Conservation (phyloP, 2,329 filamentous ascomycete genomes). For the Rosellinia necatrix region DNA sequence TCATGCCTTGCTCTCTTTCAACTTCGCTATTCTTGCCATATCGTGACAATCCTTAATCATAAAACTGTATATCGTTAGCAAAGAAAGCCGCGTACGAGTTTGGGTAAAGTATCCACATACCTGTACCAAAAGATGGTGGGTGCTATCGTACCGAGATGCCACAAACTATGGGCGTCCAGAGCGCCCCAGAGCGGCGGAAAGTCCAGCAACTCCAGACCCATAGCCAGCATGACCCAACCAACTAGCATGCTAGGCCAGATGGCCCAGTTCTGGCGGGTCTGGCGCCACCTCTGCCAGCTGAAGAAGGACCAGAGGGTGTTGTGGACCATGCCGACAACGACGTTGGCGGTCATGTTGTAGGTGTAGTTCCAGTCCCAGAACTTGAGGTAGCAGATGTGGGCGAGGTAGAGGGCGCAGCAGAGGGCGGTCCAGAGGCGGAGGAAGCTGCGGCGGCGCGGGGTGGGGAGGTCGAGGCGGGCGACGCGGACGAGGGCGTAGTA, state of each 20-base stretch:
- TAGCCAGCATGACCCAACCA: slow-evolving; percentile 87
- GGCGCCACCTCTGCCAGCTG: slow-evolving; percentile 73
- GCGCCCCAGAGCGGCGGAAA: slow-evolving; percentile 83
- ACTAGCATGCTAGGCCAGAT: slow-evolving; percentile 90
- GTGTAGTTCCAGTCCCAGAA: slow-evolving; percentile 91
- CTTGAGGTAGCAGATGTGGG: slow-evolving; percentile 83
- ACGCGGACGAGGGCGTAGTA: slow-evolving; percentile 84
- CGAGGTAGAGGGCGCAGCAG: slow-evolving; percentile 72
- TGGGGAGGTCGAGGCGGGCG: slow-evolving; percentile 74
- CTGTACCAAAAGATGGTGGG: slow-evolving; percentile 93
- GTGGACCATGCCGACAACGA: slow-evolving; percentile 77
- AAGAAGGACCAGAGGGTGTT: slow-evolving; percentile 88
- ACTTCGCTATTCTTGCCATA: slow-evolving; percentile 58
- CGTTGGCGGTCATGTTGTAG: slow-evolving; percentile 97
- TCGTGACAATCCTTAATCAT: slow-evolving; percentile 84
- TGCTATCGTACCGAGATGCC: slow-evolving; percentile 91
- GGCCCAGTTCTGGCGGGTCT: slow-evolving; percentile 76
- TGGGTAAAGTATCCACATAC: slow-evolving; percentile 60
- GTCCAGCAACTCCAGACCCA: slow-evolving; percentile 95
- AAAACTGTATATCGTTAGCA: slow-evolving; percentile 64
- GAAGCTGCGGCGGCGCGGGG: slow-evolving; percentile 50
- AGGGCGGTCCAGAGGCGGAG: slow-evolving; percentile 76
- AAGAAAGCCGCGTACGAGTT: neutral
- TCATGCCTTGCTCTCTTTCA: slow-evolving; percentile 71
- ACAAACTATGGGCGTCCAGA: slow-evolving; percentile 91